Evolutionary conservation across 2,329 filamentous ascomycete species (phyloP).

Genomic region (Aspergillus sp.): DNA sequence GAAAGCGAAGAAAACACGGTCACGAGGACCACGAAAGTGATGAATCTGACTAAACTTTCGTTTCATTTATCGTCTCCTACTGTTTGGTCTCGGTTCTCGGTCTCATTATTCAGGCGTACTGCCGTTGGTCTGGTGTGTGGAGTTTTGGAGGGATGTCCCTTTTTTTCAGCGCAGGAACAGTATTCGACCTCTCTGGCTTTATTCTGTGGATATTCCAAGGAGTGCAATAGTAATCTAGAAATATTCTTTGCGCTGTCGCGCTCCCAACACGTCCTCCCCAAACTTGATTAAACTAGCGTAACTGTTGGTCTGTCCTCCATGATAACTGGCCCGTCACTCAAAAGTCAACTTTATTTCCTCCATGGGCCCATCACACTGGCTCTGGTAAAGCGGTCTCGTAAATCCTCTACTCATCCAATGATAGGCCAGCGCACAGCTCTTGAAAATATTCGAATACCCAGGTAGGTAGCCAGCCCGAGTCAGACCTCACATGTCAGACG

Average conservation of each 20-base stretch:
- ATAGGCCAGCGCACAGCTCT: background rate
- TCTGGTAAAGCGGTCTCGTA: background rate
- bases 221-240: conserved; percentile 11
- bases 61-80: background rate
- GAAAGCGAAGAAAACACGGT: conserved; percentile 75
- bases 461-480: background rate
- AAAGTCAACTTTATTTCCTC: background rate
- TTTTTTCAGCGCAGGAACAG: conserved; percentile 8
- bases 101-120: conserved; percentile 3
- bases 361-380: background rate
- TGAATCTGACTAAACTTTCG: background rate
- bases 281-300: background rate
- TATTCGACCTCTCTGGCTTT: conserved; percentile 3
- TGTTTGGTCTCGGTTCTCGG: background rate
- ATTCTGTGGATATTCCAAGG: conserved; percentile 8
- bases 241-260: conserved; percentile 1
- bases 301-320: background rate
- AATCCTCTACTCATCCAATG: background rate
- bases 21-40: conserved; percentile 12
- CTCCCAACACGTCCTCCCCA: background rate
- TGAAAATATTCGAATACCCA: background rate
- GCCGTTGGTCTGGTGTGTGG: conserved; percentile 4
- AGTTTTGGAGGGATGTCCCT: conserved; percentile 3
- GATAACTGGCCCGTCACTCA: background rate
- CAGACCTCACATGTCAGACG: background rate